A percentile compares a stretch with the other conserved stretches of the same genome.
Evolutionary conservation across 257 asterid species (phyloP).

Genomic region (Solanum lignicaule): DNA sequence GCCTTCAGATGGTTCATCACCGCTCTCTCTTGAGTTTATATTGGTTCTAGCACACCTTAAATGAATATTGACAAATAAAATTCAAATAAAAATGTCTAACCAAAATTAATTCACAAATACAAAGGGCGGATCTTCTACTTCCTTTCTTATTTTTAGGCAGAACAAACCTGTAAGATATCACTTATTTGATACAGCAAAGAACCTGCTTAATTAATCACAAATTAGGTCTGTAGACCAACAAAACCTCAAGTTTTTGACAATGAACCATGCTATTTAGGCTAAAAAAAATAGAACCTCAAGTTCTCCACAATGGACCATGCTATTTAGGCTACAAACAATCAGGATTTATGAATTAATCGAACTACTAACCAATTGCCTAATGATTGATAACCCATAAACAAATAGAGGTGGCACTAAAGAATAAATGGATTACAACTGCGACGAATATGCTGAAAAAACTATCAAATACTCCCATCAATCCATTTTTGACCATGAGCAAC

Average conservation of each 20-base stretch:
- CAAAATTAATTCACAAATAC: background rate
- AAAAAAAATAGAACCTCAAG: too few relatives aligned
- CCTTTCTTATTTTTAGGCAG: background rate
- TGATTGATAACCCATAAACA: background rate
- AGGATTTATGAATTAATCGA: background rate
- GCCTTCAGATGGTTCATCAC: constrained; percentile 1
- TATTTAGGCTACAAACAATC: background rate
- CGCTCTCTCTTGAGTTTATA: constrained; percentile 13
- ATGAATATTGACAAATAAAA: background rate
- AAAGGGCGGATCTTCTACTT: background rate
- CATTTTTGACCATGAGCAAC: background rate
- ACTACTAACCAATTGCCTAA: background rate
- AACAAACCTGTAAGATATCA: background rate
- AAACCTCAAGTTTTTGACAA: too few relatives aligned
- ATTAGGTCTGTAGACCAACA: background rate
- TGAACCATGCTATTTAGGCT: background rate
- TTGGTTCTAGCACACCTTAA: constrained; percentile 18
- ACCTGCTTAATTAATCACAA: background rate
- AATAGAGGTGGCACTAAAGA: background rate
- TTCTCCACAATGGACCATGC: too few relatives aligned
- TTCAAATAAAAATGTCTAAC: background rate
- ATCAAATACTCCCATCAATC: background rate
- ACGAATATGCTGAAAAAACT: background rate
- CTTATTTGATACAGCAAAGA: background rate
- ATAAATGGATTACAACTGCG: background rate